Evolutionary conservation across 2,329 filamentous ascomycete species (phyloP), one percentile per base, ranked within the genome.

Genomic region (Emmonsia crescens): DNA sequence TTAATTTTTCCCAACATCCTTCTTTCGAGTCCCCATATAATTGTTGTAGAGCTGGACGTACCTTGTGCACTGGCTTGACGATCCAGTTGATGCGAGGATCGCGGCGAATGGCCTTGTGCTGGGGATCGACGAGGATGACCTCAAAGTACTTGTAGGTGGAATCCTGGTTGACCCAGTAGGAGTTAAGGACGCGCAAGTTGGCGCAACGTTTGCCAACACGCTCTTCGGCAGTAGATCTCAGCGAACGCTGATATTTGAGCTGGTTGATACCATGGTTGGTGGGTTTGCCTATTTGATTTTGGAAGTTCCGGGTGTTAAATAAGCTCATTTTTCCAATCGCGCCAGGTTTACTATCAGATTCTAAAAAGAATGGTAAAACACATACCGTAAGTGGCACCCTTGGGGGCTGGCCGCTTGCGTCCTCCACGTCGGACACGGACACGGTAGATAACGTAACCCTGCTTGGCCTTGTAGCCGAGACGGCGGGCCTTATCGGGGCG

Each of bases 91-190:
- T 97, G 82, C 94, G 92, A 76, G 94, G 84, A 80, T 99, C 94
- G 77, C 89, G 90, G 81, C 94, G 94, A 86, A 99, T 99, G 77
- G 94, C 94, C 87, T 97, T 97, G 90, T 99, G 94, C 85, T 95
- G 89, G 79, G 94, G 94, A 84, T 99, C 94, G 78, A 99, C 93
- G 77, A 96, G 90, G 84, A 99, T 97, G 81, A 97, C 88, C 84
- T 99, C 94, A 85, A 86, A 99, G 89, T 99, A 99, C 87, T 99
- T 99, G 90, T 97, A 99, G 82, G 94, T 99, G 66, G 92, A 96
- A 85, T 99, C 94, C 86, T 97, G 91, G 89, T 99, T 99, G 85
- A 99, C 91, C 95, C 95, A 99, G 92, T 99, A 99, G 68, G 93
- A 97, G 89, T 99, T 99, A 77, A 99, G 89, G 77, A 99, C 94